Conservation (phyloP, 2,329 filamentous ascomycete genomes). For the Penicillium sp. region DNA sequence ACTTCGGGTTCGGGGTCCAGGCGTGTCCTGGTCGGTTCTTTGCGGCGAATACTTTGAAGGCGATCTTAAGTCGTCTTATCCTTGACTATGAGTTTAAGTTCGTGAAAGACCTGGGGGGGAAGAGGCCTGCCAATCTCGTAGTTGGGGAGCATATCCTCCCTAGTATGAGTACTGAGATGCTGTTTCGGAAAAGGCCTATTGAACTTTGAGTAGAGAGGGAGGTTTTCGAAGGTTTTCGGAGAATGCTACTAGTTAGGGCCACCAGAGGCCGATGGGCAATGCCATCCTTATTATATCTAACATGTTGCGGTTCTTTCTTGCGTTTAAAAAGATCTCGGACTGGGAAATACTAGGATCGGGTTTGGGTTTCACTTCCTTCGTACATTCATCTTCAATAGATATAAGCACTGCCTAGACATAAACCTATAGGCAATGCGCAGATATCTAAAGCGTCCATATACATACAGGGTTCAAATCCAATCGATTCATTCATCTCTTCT, state of each 20-base stretch:
- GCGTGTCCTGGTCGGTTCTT: constrained; percentile 29
- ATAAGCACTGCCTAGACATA: background rate
- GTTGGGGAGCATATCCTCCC: constrained; percentile 33
- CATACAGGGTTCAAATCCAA: constrained; percentile 6
- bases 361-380: constrained; percentile 8
- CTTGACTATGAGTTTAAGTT: constrained; percentile 33
- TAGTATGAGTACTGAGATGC: constrained; percentile 17
- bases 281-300: background rate
- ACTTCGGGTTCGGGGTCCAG: constrained; percentile 29
- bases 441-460: constrained; percentile 6
- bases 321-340: background rate
- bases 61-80: constrained; percentile 28
- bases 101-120: constrained; percentile 12
- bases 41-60: constrained; percentile 24
- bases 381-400: constrained; percentile 3
- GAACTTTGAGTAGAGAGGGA: background rate
- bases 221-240: too few relatives aligned
- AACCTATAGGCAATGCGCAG: background rate
- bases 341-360: background rate
- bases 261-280: background rate
- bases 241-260: background rate
- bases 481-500: background rate
- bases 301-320: background rate
- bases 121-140: constrained; percentile 22
- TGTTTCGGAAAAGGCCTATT: constrained; percentile 22